These are phyloP conservation scores for Sanghuangporus weigelae DNA, from an alignment of 1,284 basidiomycete species.

Conservation along the genomic window DNA sequence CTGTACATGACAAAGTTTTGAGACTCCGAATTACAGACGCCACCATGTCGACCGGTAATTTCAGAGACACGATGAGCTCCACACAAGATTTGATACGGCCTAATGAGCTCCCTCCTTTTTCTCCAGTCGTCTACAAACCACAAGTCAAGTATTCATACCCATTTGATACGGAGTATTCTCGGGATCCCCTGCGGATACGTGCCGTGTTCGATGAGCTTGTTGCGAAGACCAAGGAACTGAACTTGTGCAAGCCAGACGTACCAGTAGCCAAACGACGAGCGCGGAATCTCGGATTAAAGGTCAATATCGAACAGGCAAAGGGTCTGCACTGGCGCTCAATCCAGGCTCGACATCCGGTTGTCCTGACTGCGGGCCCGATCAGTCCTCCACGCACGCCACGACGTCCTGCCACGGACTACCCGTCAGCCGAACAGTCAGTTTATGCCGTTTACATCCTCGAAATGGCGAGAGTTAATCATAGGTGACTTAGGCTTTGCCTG, in stretches of 20 bases:
- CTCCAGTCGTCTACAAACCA: conserved; percentile 13
- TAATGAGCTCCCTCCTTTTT: conserved; percentile 9
- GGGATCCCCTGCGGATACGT: conserved; percentile 24
- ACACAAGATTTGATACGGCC: conserved; percentile 1
- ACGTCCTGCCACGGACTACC: conserved; percentile 15
- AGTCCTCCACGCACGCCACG: conserved; percentile 15
- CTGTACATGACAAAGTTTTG: background rate
- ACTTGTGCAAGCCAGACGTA: conserved; percentile 28
- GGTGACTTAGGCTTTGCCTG: background rate
- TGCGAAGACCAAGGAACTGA: conserved; percentile 34
- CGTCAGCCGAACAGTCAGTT: conserved; percentile 14
- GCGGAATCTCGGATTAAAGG: conserved; percentile 32
- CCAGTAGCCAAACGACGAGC: conserved; percentile 42
- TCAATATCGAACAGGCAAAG: conserved; percentile 38
- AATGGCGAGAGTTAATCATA: background rate
- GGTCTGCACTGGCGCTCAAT: conserved; percentile 14
- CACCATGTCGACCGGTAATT: background rate
- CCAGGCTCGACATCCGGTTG: conserved; percentile 13
- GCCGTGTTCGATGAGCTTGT: conserved; percentile 25
- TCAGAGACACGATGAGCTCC: background rate
- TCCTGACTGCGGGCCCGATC: conserved; percentile 3
- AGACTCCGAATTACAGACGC: background rate
- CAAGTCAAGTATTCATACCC: conserved; percentile 14
- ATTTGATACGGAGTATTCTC: conserved; percentile 18
- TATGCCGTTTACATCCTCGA: background rate